Base-by-base conservation (phyloP, 2,329 filamentous ascomycete genomes). In the Huntiella omanensis region DNA sequence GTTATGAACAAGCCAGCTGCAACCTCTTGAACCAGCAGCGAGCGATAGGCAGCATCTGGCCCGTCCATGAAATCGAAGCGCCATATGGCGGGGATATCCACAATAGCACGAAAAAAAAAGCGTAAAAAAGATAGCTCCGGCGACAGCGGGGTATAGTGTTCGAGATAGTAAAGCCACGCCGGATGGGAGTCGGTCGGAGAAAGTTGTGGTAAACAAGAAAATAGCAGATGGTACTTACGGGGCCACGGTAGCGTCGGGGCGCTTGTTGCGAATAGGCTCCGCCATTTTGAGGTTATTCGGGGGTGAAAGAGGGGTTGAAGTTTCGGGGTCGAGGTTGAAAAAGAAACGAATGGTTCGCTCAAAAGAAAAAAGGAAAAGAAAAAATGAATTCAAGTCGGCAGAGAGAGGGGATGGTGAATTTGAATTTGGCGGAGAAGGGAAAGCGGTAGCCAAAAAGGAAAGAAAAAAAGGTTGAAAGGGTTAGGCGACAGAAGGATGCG, bases 191-290 rank as follows among this genome's bases (percentile, higher is more conserved):
- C 22, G 22, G 22, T 10, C 22, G 22, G 22, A 28, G 22, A 28
- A 28, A 28, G 22, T 28, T 7, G 22, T 28, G 8, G 22, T 28
- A 28, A 28, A 28, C 22, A 10, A 28, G 22, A 28, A 5, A 38
- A 47, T 40, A 41, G 33, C 33, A 16, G 28, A 48, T 28, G 41
- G 49, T 33, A 72, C 73, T 64, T 64, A 77, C 73, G 73, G 73
- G 55, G 73, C 73, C 61, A 65, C 64, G 53, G 65, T 60, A 57
- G 66, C 59, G 56, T 76, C 72, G 50, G 68, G 63, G 56, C 73
- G 70, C 63, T 75, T 75, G 62, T 73, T 74, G 63, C 71, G 72
- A 59, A 77, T 77, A 52, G 73, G 72, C 60, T 77, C 72, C 57
- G 72, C 71, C 71, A 77, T 75, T 56, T 56, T 55, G 52, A 51